Base-by-base conservation (phyloP, 2,329 filamentous ascomycete species). In the Stachybotrys chlorohalonatus region DNA sequence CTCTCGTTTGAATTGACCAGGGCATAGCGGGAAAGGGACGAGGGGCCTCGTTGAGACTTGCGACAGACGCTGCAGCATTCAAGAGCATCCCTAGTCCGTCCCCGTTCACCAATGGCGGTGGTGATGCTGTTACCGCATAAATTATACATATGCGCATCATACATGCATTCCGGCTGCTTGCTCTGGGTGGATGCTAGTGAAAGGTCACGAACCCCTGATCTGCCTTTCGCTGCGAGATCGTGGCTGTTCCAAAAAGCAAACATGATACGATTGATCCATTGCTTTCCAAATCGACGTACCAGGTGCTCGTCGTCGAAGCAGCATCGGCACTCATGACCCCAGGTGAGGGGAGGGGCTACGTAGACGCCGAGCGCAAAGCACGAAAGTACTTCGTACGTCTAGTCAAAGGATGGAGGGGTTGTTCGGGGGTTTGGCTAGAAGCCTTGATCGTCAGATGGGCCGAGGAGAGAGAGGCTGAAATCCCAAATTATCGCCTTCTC, bases 121-220 rank as follows among this genome's bases (percentile, higher is more conserved):
- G 9, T 13, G 36, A 9, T 9, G 36, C 13, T 3, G 36, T 42
- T 13, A 42, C 36, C 36, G 36, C 36, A 13, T 42, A 5, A 13
- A 42, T 16, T n/a, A n/a, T 47, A 47, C 60, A 64, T 68, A 70
- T 70, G 68, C 67, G 66, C 60, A 67, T 67, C 68, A 70, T 70
- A 68, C 67, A 47, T 70, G 64, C 68, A 66, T 64, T 60, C 56
- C 49, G 15, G 46, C 49, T 31, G 30, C 49, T 31, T 50, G 49
- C 24, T 24, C 24, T 24, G 24, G 24, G 24, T 24, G 24, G 24
- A 16, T 46, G 42, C 24, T 24, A 24, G 24, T 24, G 24, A 24
- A 24, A 2, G 36, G 36, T 5, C 8, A 9, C 9, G 13, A 42
- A 42, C 36, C 36, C 36, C 36, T 9, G 36, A 42, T 42, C 36